Base-by-base conservation (phyloP, 331 rosid species). In the Erythrophleum ivorense region DNA sequence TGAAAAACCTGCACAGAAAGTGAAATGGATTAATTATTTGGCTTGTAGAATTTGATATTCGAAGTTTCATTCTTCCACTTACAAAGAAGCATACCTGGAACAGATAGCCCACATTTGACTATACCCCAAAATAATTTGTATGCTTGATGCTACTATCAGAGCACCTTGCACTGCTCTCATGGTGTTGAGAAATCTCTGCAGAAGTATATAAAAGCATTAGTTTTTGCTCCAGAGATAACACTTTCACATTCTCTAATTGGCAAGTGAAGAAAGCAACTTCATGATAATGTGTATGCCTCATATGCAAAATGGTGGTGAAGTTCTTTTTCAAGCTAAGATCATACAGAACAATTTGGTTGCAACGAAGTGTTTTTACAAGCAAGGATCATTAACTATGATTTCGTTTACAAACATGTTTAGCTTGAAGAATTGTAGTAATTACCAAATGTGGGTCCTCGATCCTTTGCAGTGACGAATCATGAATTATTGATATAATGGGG, bases 121-220 rank as follows among this genome's bases (percentile, higher is more conserved):
- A 86, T 88, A 95, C 31, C 99, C 99, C 85, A 95, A 80, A 74
- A 95, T 90, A 66, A 95, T 93, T 79, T 95, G 97, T 88, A 95
- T 84, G 85, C 99, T 95, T 80, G 98, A 93, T 70, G 97, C 94
- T 62, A 89, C 94, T 70, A 95, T 93, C 24, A 89, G 81, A 65
- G 99, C 97, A 71, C 98, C 99, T 88, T 95, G 99, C 21, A 93
- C 97, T 78, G 98, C 99, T 82, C 92, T 91, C 98, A 93, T 95
- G 53, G 98, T 95, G 83, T 64, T 92, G 6, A 89, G 81, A 88
- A 95, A 95, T 85, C 97, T 95, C 98, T 95, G 87, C 14, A 87
- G 34, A 71, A 40, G 67, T 50, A 82, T 49, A 63, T 33, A 64
- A 84, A 60, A 63, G 7, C 52, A 54, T 69, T 68, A 34, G 48